Percentiles rank a stretch among this genome's conserved stretches.
phyloP scores from a whole-genome alignment of 192 early-diverging fungal species.

The Coemansia guatemalensis region DNA sequence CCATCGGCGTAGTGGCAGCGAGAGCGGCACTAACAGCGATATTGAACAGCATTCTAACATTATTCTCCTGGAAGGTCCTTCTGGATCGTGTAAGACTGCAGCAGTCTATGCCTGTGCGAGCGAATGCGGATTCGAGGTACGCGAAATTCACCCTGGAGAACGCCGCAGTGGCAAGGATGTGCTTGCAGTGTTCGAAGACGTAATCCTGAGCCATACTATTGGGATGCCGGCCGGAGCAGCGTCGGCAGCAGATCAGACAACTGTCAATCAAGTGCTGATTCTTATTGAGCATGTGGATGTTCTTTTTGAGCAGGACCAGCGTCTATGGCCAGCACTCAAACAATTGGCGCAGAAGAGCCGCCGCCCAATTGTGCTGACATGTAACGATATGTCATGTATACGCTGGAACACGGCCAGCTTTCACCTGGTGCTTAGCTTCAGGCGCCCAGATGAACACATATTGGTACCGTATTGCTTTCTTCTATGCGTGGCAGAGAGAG shows the following conservation, averaged over 20 bases:
- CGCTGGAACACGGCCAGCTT: slow-evolving; percentile 37
- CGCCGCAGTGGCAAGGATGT: slow-evolving; percentile 74
- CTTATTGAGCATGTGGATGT: slow-evolving; percentile 85
- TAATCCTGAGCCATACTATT: slow-evolving; percentile 75
- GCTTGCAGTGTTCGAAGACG: slow-evolving; percentile 61
- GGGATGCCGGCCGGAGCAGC: slow-evolving; percentile 7
- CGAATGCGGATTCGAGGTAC: slow-evolving; percentile 71
- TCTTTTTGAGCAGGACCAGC: slow-evolving; percentile 77
- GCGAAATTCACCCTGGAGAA: slow-evolving; percentile 71
- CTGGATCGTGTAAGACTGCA: slow-evolving; percentile 73
- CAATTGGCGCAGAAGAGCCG: slow-evolving; percentile 68
- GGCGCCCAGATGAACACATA: slow-evolving; percentile 23
- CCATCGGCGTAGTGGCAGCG: slow-evolving; percentile 24
- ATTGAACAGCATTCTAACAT: slow-evolving; percentile 53
- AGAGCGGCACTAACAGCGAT: slow-evolving; percentile 39
- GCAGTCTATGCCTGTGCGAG: slow-evolving; percentile 70
- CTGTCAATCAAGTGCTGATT: slow-evolving; percentile 63
- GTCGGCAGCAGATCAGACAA: neutral
- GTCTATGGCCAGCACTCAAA: slow-evolving; percentile 72
- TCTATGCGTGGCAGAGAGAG: slow-evolving; percentile 37
- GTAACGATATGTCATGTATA: slow-evolving; percentile 52
- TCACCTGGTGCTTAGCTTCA: slow-evolving; percentile 35
- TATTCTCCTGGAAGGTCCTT: slow-evolving; percentile 65
- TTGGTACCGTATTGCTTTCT: slow-evolving; percentile 49
- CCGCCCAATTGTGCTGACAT: slow-evolving; percentile 82